Conservation (phyloP, 345 rosid species). For the Lumnitzera littorea region DNA sequence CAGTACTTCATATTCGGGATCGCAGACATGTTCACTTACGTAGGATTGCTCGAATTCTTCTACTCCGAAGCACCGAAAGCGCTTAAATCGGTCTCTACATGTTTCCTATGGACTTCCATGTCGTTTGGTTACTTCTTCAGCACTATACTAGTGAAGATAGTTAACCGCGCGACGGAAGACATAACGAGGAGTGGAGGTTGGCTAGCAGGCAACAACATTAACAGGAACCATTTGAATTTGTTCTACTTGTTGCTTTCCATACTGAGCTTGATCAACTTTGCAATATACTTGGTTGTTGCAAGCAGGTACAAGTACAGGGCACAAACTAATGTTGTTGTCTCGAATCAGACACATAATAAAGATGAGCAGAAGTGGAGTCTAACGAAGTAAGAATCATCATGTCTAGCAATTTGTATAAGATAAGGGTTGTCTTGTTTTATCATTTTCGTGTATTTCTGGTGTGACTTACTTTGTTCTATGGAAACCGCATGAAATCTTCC, state of each 20-base stretch:
- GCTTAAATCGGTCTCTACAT: slow-evolving; percentile 35
- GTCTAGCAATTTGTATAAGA: too few species aligned
- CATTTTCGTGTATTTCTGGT: too few species aligned
- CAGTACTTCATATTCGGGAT: slow-evolving; percentile 55
- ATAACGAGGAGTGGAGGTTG: slow-evolving; percentile 38
- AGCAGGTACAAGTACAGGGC: slow-evolving; percentile 38
- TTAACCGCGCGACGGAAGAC: slow-evolving; percentile 26
- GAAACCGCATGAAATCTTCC: too few species aligned
- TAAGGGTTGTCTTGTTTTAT: too few species aligned
- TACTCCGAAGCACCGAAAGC: slow-evolving; percentile 48
- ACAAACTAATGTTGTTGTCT: not conserved
- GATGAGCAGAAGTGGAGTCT: too few species aligned
- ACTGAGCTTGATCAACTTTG: slow-evolving; percentile 43
- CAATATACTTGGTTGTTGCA: slow-evolving; percentile 31
- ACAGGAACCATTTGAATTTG: slow-evolving; percentile 47
- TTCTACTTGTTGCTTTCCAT: slow-evolving; percentile 41
- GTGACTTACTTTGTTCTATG: too few species aligned
- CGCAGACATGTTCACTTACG: slow-evolving; percentile 48
- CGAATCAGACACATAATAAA: not conserved
- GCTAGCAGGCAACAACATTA: slow-evolving; percentile 54
- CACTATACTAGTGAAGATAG: slow-evolving; percentile 34
- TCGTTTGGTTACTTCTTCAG: slow-evolving; percentile 49
- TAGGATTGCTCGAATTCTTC: slow-evolving; percentile 51
- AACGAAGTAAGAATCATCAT: too few species aligned
- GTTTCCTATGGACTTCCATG: slow-evolving; percentile 53